phyloP scores from a whole-genome alignment of 805 yeast genomes.

The Isabelozyma pseudorhagii region DNA sequence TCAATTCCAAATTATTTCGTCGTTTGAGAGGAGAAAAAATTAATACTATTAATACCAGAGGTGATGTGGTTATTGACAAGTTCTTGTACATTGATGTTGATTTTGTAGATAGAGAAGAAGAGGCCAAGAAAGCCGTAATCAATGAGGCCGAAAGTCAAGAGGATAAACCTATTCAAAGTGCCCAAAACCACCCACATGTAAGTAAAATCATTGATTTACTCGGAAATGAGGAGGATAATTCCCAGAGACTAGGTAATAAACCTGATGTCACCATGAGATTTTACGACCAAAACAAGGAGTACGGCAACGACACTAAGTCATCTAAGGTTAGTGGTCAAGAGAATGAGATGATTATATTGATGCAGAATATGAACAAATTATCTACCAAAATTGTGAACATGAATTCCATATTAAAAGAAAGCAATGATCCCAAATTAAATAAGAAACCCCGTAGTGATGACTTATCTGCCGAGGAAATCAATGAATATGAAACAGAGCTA shows the following conservation, averaged over 20 bases:
- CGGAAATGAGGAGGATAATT: slow-evolving; percentile 80
- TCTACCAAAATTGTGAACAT: slow-evolving; percentile 70
- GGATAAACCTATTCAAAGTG: slow-evolving; percentile 27
- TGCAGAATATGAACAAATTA: slow-evolving; percentile 85
- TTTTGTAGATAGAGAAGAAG: slow-evolving; percentile 23
- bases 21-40: slow-evolving; percentile 86
- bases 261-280: slow-evolving; percentile 89
- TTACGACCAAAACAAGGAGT: slow-evolving; percentile 34
- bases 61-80: slow-evolving; percentile 81
- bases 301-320: slow-evolving; percentile 14
- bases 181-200: slow-evolving; percentile 23
- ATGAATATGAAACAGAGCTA: slow-evolving; percentile 27
- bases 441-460: slow-evolving; percentile 1
- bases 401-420: slow-evolving; percentile 1
- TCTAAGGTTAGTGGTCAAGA: slow-evolving; percentile 22
- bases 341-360: slow-evolving; percentile 67
- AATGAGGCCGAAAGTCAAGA: neutral
- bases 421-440: neutral
- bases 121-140: slow-evolving; percentile 8
- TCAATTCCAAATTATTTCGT: slow-evolving; percentile 84
- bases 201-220: slow-evolving; percentile 72
- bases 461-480: slow-evolving; percentile 9
- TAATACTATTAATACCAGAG: slow-evolving; percentile 64
- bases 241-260: slow-evolving; percentile 69
- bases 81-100: slow-evolving; percentile 73